Evolutionary conservation across 805 yeast genomes (phyloP).

Genomic region (Wickerhamomyces strasburgensis): DNA sequence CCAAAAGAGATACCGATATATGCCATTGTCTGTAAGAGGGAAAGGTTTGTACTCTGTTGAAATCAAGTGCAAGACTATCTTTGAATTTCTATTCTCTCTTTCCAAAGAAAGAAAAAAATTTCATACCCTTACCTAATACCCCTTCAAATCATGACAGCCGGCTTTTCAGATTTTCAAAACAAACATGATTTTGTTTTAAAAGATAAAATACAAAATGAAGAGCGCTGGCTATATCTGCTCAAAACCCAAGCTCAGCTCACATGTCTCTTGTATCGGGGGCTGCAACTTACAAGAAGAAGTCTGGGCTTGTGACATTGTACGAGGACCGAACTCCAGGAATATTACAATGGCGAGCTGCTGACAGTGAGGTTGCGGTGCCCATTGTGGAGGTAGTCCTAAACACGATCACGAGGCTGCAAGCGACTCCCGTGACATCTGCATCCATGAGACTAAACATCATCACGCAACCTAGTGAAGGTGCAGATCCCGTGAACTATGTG

Average conservation of each 20-base stretch:
- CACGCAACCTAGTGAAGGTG: conserved; percentile 35
- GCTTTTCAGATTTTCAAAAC: conserved; percentile 1
- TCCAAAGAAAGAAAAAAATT: neutral
- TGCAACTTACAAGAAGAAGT: conserved; percentile 47
- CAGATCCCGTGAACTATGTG: conserved; percentile 28
- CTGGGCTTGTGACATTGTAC: conserved; percentile 50
- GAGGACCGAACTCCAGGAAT: conserved; percentile 55
- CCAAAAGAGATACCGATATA: conserved; percentile 96
- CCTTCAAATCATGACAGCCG: no score
- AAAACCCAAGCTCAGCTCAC: neutral
- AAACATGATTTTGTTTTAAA: neutral
- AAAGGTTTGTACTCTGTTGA: no score
- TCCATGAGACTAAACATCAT: conserved; percentile 62
- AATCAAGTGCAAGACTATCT: no score
- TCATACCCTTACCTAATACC: no score
- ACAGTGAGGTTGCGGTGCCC: conserved; percentile 34
- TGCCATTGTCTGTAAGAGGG: conserved; percentile 23
- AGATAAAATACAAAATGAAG: neutral
- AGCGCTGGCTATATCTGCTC: neutral
- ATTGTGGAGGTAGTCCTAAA: conserved; percentile 38
- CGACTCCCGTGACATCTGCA: conserved; percentile 61
- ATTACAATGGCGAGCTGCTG: conserved; percentile 56
- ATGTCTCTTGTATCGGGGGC: conserved; percentile 45
- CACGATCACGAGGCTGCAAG: conserved; percentile 50
- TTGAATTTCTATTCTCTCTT: neutral